Base-by-base conservation (phyloP, 2,329 filamentous ascomycete species). In the Aspergillus transmontanensis region DNA sequence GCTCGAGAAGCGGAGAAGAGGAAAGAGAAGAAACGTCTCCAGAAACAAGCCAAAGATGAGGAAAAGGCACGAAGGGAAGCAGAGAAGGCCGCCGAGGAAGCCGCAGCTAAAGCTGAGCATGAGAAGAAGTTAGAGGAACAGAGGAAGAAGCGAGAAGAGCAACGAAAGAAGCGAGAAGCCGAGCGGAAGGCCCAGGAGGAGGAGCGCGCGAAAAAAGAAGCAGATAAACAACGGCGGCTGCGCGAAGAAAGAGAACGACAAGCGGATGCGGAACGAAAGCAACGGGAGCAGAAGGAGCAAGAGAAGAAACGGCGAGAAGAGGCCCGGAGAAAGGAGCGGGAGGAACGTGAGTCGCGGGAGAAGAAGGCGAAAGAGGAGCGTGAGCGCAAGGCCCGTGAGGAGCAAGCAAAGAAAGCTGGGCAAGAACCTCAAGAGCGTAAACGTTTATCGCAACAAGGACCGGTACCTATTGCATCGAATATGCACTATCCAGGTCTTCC, bases 1-100 rank as follows among this genome's bases (percentile, higher is more conserved):
- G 91, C 93, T 55, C 93, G 93, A 74, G 94, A 97, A 73, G 94
- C 95, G 19, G 92, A 96, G 77, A 96, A 95, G 84, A 92, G 92
- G 76, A 98, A 97, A 79, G 94, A 97, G 73, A 97, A 94, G 82
- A 93, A 94, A 67, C 89, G 89, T 26, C 89, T 93, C 73, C 94
- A 96, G 81, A 96, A 94, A 79, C 90, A 93, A 75, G 89, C 89
- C 3, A 89, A 91, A 68, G 92, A 94, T n/a, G 94, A 97, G 75
- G 94, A 97, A 75, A 94, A 92, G 78, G 91, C 93, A 39, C 90
- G 87, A 62, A 91, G 89, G 71, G 94, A 98, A 51, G 93, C 93
- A 6, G 93, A 97, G 75, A 94, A 92, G 77, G 92, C 91, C 16
- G 93, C 91, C 3, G 92, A 97, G 76, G 93, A 97, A 76, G 90